Conservation (phyloP, 192 early-diverging fungal genomes). For the Umbelopsis ramanniana region DNA sequence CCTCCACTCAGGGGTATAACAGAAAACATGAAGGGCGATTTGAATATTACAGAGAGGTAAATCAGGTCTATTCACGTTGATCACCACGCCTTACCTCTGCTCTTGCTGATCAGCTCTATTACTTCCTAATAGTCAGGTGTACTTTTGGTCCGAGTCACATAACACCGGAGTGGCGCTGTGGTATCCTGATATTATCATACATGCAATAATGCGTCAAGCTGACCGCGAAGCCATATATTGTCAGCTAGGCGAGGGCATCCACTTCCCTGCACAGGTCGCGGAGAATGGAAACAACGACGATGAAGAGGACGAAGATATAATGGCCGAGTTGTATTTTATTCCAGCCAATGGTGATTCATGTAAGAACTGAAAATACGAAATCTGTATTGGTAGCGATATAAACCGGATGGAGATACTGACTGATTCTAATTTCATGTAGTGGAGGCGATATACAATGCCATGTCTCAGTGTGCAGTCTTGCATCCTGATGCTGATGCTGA, state of each 20-base stretch:
- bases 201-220: constrained; percentile 65
- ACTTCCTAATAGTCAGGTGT: constrained; percentile 47
- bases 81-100: no score
- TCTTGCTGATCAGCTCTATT: not conserved
- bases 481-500: constrained; percentile 66
- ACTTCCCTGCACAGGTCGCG: constrained; percentile 42
- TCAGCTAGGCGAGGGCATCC: constrained; percentile 55
- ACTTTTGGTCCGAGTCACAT: constrained; percentile 52
- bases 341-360: constrained; percentile 59
- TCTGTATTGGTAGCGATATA: no score
- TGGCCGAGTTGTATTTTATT: constrained; percentile 61
- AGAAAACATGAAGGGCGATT: constrained; percentile 45
- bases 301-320: constrained; percentile 48
- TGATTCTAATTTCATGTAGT: constrained; percentile 43
- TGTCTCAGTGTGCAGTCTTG: constrained; percentile 67
- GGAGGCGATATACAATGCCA: constrained; percentile 66
- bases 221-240: constrained; percentile 66
- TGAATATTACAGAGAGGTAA: constrained; percentile 55
- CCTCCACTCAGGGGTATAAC: constrained; percentile 36
- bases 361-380: constrained; percentile 32
- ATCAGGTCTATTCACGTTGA: not conserved
- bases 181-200: constrained; percentile 70
- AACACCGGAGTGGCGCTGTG: constrained; percentile 58
- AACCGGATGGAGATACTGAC: not conserved
- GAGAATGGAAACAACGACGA: constrained; percentile 43